These are phyloP conservation scores for Mycosarcoma mackinlayi DNA, from an alignment of 1,284 basidiomycete species.

Conservation along the genomic window DNA sequence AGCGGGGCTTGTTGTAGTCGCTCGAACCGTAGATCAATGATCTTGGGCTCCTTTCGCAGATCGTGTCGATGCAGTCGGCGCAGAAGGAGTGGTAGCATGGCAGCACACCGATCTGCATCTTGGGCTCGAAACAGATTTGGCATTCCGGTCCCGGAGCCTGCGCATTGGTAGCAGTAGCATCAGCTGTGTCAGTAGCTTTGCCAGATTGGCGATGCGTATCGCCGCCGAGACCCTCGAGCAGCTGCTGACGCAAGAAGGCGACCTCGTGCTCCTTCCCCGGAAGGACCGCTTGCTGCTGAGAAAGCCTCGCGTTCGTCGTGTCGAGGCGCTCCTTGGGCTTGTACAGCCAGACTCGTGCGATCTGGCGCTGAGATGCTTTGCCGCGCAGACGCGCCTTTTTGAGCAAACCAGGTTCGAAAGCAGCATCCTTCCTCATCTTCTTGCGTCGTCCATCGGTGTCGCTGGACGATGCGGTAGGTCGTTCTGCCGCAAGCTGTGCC, in stretches of 20 bases:
- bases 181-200: conserved; percentile 80
- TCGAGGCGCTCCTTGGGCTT: conserved; percentile 46
- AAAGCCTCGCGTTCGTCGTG: conserved; percentile 19
- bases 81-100: conserved; percentile 56
- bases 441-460: conserved; percentile 9
- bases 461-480: background rate
- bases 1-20: conserved; percentile 7
- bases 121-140: conserved; percentile 41
- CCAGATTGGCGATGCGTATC: conserved; percentile 87
- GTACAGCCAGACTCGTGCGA: conserved; percentile 41
- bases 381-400: conserved; percentile 50
- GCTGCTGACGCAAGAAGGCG: conserved; percentile 37
- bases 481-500: conserved; percentile 30
- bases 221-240: conserved; percentile 15
- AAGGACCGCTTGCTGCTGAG: conserved; percentile 1
- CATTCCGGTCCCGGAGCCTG: conserved; percentile 27
- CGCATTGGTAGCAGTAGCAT: conserved; percentile 69
- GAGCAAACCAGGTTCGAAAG: conserved; percentile 28
- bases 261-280: conserved; percentile 45
- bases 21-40: background rate
- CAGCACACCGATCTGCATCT: conserved; percentile 40
- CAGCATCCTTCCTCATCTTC: conserved; percentile 14
- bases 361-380: conserved; percentile 39
- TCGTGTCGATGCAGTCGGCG: conserved; percentile 42
- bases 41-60: conserved; percentile 23